These are phyloP conservation scores for Reutealis trisperma DNA, from an alignment of 345 rosid genomes.

Conservation along the genomic window DNA sequence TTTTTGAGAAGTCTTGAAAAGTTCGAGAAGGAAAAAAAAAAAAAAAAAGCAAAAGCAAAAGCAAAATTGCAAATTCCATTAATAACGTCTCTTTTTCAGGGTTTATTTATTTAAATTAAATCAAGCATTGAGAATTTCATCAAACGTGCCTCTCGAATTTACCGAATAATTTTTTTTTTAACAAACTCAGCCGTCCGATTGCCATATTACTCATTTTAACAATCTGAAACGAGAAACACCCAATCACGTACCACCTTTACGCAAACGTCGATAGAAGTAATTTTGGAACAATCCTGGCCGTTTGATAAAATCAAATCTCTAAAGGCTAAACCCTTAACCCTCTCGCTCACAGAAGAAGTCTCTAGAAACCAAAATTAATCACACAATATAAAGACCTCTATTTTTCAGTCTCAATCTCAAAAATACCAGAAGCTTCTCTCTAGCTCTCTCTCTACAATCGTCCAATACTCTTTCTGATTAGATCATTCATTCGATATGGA, in stretches of 20 bases:
- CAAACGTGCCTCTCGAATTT: too few species aligned
- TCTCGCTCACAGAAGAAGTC: neutral
- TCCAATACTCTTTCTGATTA: neutral
- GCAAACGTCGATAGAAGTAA: neutral
- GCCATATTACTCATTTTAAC: neutral
- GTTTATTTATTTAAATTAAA: too few species aligned
- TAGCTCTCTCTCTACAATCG: too few species aligned
- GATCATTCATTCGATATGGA: conserved; percentile 11
- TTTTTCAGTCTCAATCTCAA: neutral
- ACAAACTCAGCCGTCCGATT: neutral
- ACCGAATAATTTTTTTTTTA: too few species aligned
- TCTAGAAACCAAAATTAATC: conserved; percentile 4
- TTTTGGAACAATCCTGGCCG: neutral
- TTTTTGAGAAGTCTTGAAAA: too few species aligned
- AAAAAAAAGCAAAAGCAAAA: too few species aligned
- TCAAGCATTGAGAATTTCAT: too few species aligned
- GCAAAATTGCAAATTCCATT: too few species aligned
- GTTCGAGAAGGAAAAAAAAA: too few species aligned
- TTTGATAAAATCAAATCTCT: neutral
- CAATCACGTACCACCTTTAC: neutral
- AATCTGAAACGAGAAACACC: neutral
- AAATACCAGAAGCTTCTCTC: neutral
- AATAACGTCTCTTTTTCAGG: too few species aligned
- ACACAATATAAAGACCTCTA: neutral
- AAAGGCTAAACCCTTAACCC: conserved; percentile 8